These are phyloP conservation scores for Apiospora hydei DNA, from an alignment of 2,329 filamentous ascomycete species.

Conservation along the genomic window DNA sequence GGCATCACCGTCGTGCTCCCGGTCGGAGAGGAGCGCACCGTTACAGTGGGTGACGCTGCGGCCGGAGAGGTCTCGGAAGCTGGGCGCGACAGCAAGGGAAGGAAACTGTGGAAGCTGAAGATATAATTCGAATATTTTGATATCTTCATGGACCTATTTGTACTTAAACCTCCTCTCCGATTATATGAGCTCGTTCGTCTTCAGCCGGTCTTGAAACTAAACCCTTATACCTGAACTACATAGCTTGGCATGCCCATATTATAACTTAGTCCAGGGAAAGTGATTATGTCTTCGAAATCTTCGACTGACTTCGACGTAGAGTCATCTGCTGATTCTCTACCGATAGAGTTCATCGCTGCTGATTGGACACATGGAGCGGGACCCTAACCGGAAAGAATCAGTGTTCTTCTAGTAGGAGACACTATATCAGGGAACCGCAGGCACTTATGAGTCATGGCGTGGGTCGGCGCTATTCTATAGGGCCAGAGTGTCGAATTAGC, in stretches of 20 bases:
- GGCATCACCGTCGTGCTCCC: constrained; percentile 40
- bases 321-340: no score
- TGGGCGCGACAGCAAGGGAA: constrained; percentile 34
- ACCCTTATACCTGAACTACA: not conserved
- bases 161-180: not conserved
- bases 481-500: not conserved
- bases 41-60: constrained; percentile 28
- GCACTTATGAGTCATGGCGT: not conserved
- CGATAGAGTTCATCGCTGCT: no score
- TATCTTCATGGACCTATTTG: not conserved
- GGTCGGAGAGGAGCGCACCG: constrained; percentile 41
- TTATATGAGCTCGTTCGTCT: not conserved
- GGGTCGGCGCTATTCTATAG: not conserved
- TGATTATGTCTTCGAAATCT: not conserved
- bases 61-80: constrained; percentile 28
- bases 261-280: not conserved
- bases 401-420: not conserved
- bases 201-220: not conserved
- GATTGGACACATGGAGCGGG: no score
- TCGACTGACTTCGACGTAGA: not conserved
- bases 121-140: not conserved
- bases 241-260: not conserved
- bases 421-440: not conserved
- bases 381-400: no score
- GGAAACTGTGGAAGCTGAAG: constrained; percentile 33